These are phyloP conservation scores for Sphaceloma murrayae DNA, from an alignment of 2,329 filamentous ascomycete genomes.

Conservation along the genomic window DNA sequence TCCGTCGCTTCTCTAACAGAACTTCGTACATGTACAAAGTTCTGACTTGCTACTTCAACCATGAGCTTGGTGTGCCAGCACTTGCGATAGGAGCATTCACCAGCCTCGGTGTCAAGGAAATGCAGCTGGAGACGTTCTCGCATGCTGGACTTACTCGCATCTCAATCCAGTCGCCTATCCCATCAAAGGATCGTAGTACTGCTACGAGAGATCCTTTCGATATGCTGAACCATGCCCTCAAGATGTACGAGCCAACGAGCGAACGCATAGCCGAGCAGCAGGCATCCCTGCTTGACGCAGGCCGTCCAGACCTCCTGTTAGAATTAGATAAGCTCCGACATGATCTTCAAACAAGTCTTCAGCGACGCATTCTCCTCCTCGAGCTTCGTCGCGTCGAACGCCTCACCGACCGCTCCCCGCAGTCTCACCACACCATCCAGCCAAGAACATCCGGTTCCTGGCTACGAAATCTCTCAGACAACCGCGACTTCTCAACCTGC, in stretches of 20 bases:
- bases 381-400: conserved; percentile 28
- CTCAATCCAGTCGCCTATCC: conserved; percentile 25
- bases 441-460: conserved; percentile 25
- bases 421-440: conserved; percentile 19
- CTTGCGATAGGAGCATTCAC: not conserved
- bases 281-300: conserved; percentile 24
- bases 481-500: conserved; percentile 28
- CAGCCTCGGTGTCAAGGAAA: conserved; percentile 27
- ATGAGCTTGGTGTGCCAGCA: not conserved
- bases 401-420: conserved; percentile 21
- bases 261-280: conserved; percentile 28
- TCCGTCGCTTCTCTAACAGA: not conserved
- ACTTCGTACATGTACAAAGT: not conserved
- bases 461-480: conserved; percentile 25
- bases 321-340: conserved; percentile 29
- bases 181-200: conserved; percentile 18
- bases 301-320: conserved; percentile 30
- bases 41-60: not conserved
- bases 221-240: conserved; percentile 24
- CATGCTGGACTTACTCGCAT: conserved; percentile 29
- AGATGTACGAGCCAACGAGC: conserved; percentile 27
- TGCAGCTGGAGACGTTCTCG: conserved; percentile 30
- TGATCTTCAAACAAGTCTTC: conserved; percentile 25
- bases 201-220: conserved; percentile 24
- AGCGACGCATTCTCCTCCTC: conserved; percentile 26